Base-by-base conservation (phyloP, 2,329 filamentous ascomycete genomes). In the Lachnellula willkommii region DNA sequence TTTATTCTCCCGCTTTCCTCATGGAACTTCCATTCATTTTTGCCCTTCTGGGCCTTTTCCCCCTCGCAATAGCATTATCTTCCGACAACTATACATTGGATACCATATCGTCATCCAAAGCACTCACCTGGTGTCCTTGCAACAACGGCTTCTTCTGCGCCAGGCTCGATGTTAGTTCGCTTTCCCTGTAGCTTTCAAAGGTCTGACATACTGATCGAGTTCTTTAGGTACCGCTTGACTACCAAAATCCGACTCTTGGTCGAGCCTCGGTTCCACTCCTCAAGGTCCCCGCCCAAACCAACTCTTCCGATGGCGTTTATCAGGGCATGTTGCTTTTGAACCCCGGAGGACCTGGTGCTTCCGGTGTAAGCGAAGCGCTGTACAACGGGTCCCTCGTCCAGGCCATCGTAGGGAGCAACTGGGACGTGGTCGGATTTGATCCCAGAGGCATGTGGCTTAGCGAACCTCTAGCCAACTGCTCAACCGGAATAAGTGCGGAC, bases 391-490 rank as follows among this genome's bases (percentile, higher is more conserved):
- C 43, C 3, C 40, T 55, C 6, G 52, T 76, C 2, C 74, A 74
- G 40, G 43, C 56, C 1, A 56, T 72, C 9, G 60, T 74, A 12
- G 74, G 74, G 36, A 45, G 55, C 0, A 70, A 74, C 45, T 70
- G 70, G 54, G 73, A 76, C 53, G 61, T 78, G 39, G 67, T 78
- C 37, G 72, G 74, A 7, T 77, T 77, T 43, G 76, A 78, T 58
- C 74, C 76, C 1, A 70, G 76, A 24, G 76, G 75, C 69, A 72
- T 80, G 22, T 77, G 77, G 7, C 71, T 74, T 11, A 77, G 77
- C 3, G 68, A 75, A 1, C 78, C 78, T 0, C 64, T 76, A 8
- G 66, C 78, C 11, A 74, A 79, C 42, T 81, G 78, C 61, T 80
- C 52, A 15, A 6, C 35, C 17, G 26, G 37, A n/a, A 45, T 20